phyloP scores from a whole-genome alignment of 148 eudicot species.

The Rhododendron vialii region DNA sequence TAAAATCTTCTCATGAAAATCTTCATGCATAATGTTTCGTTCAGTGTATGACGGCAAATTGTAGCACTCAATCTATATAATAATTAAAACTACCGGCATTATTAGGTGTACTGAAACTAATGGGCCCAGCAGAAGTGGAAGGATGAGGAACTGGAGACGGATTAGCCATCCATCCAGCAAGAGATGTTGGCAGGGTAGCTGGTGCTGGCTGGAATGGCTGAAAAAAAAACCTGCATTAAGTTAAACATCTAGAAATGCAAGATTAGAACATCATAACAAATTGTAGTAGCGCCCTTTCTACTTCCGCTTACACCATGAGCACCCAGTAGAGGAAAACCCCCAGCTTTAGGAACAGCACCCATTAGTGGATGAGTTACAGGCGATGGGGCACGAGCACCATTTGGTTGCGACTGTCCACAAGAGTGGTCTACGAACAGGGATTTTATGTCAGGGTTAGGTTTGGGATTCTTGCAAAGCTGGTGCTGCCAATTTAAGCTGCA shows the following conservation, averaged over 20 bases:
- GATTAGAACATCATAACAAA: background rate
- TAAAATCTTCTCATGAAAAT: background rate
- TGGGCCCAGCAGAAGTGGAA: slow-evolving; percentile 74
- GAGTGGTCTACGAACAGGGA: slow-evolving; percentile 89
- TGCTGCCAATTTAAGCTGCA: slow-evolving; percentile 98
- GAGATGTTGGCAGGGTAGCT: slow-evolving; percentile 53
- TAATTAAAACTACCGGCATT: slow-evolving; percentile 34
- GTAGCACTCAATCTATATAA: background rate
- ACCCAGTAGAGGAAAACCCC: slow-evolving; percentile 76
- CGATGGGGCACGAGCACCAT: slow-evolving; percentile 83
- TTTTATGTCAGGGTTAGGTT: slow-evolving; percentile 87
- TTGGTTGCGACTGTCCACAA: slow-evolving; percentile 80
- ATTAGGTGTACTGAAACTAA: slow-evolving; percentile 62
- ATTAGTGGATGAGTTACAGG: slow-evolving; percentile 77
- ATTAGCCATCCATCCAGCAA: slow-evolving; percentile 91
- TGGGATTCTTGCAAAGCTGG: slow-evolving; percentile 88
- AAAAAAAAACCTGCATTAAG: slow-evolving; percentile 9
- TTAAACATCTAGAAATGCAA: slow-evolving; percentile 16
- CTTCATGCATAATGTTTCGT: background rate
- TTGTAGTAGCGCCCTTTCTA: background rate
- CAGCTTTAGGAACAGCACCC: slow-evolving; percentile 65
- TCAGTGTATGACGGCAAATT: background rate
- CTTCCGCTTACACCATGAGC: slow-evolving; percentile 73
- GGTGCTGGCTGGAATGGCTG: slow-evolving; percentile 78
- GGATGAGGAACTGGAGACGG: slow-evolving; percentile 75